Base-by-base conservation (phyloP, 179 eudicot species). In the Carnegiea gigantea region DNA sequence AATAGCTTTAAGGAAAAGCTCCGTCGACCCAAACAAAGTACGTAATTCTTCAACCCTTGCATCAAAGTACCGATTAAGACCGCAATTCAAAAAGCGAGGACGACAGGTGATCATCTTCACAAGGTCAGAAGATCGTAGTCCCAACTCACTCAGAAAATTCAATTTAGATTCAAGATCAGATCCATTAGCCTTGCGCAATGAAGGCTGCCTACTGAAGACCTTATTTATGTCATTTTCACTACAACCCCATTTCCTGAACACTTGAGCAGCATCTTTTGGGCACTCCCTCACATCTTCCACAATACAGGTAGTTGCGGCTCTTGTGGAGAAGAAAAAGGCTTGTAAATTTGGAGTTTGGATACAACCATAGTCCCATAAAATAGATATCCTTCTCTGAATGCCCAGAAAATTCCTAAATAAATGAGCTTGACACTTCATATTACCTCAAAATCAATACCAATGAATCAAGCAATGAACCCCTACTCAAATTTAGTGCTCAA, bases 221-320 rank as follows among this genome's bases (percentile, higher is more conserved):
- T 54, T 83, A 14, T 79, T 21, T 73, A 92, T 71, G 21, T 91
- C 93, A 64, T 53, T 70, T 33, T 89, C 92, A 71, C 76, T 87
- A 71, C 94, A 95, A 70, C 97, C 96, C 94, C 94, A 95, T 23
- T 78, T 83, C 84, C 84, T 86, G 5, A 94, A 82, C 74, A 93
- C 85, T 21, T 90, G 87, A 62, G 81, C 62, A 12, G 90, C 75
- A 75, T 84, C 83, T 70, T 73, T 83, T 3, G 84, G 82, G 51
- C 53, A 30, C 13, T 24, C 38, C 14, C 11, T 38, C 30, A 17
- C 84, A 67, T 79, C 48, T 77, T 33, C 36, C 36, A 48, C 54
- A 54, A 44, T 48, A 8, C 60, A 46, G 40, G 59, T 33, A 26
- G 30, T 78, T 71, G 49, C 15, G 51, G 20, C 68, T 38, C 46